Evolutionary conservation across 108 stramenopile species (phyloP).

Genomic region (Cyclotella atomus): DNA sequence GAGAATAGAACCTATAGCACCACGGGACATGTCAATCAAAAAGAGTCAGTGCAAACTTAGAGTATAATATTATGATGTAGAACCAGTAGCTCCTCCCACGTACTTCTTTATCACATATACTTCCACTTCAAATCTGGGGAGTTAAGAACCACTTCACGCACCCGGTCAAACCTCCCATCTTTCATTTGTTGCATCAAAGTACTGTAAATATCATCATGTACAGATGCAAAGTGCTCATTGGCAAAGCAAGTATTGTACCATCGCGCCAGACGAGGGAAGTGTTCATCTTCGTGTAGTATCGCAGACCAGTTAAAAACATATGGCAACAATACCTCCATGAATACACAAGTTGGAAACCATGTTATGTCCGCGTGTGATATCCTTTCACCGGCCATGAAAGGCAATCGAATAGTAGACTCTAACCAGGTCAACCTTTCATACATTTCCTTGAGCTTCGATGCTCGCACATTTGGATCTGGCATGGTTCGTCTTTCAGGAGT

Average conservation of each 20-base stretch:
- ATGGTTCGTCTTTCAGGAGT: slow-evolving; percentile 46
- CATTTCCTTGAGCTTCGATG: slow-evolving; percentile 53
- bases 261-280: slow-evolving; percentile 33
- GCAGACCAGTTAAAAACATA: slow-evolving; percentile 50
- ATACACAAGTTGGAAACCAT: slow-evolving; percentile 57
- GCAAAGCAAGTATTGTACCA: slow-evolving; percentile 37
- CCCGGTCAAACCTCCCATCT: slow-evolving; percentile 41
- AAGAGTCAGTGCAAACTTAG: no score
- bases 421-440: slow-evolving; percentile 50
- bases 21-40: no score
- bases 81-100: no score
- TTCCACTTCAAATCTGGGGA: slow-evolving; percentile 47
- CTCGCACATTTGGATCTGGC: slow-evolving; percentile 34
- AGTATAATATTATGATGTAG: no score
- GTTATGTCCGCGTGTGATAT: slow-evolving; percentile 59
- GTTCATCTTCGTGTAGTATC: slow-evolving; percentile 35
- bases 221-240: slow-evolving; percentile 39
- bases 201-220: slow-evolving; percentile 34
- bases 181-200: slow-evolving; percentile 13
- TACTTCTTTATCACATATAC: slow-evolving; percentile 21
- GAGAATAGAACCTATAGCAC: no score
- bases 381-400: slow-evolving; percentile 47
- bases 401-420: slow-evolving; percentile 31
- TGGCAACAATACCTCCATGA: slow-evolving; percentile 56
- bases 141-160: slow-evolving; percentile 15